Evolutionary conservation across 257 asterid species (phyloP).

Genomic region (Dorcoceras hygrometricum): DNA sequence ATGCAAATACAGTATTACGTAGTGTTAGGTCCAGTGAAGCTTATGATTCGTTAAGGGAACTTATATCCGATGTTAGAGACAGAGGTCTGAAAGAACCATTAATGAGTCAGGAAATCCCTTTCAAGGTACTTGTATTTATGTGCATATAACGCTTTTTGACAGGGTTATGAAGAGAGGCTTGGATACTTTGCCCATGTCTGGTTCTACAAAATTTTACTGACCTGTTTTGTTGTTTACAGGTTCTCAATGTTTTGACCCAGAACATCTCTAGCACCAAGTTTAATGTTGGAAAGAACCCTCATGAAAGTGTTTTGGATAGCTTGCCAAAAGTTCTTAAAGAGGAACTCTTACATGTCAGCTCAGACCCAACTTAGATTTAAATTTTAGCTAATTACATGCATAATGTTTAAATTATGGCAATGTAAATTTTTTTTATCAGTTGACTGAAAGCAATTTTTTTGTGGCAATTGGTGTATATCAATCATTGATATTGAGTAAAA

Average conservation of each 20-base stretch:
- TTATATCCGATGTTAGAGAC: not conserved
- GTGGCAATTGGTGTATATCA: constrained; percentile 81
- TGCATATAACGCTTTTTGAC: constrained; percentile 17
- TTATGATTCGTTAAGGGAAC: not conserved
- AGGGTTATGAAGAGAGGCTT: constrained; percentile 11
- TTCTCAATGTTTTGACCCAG: constrained; percentile 67
- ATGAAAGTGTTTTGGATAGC: constrained; percentile 70
- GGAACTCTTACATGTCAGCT: constrained; percentile 74
- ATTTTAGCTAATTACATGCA: constrained; percentile 1
- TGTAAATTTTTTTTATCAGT: constrained; percentile 1
- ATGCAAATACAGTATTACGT: not conserved
- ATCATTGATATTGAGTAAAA: not conserved
- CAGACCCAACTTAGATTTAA: constrained; percentile 17
- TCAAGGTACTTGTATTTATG: constrained; percentile 55
- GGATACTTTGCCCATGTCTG: constrained; percentile 15
- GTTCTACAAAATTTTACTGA: constrained; percentile 28
- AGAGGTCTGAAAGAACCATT: constrained; percentile 49
- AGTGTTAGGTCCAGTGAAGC: not conserved
- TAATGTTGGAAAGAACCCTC: constrained; percentile 78
- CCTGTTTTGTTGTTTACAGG: constrained; percentile 42
- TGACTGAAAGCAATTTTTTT: constrained; percentile 23
- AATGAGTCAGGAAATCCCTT: constrained; percentile 64
- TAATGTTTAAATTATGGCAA: constrained; percentile 13
- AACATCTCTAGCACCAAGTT: constrained; percentile 81
- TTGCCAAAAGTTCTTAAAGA: constrained; percentile 71